A percentile compares a stretch with the other conserved stretches of the same genome.
These are phyloP conservation scores for Podila epigama DNA, from an alignment of 192 early-diverging fungal genomes.

Conservation along the genomic window DNA sequence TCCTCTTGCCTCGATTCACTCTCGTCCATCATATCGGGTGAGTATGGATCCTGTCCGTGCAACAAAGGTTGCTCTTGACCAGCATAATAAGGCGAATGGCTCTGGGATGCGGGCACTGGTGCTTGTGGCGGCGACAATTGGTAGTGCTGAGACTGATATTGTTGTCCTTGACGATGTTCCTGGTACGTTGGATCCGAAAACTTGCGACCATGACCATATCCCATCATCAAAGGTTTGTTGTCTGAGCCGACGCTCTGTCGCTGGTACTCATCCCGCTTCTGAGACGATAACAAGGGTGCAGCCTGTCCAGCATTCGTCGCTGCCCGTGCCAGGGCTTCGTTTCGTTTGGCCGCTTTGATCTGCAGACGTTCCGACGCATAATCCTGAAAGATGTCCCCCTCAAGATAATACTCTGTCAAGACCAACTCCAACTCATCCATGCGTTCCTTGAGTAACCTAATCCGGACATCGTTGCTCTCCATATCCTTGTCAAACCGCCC, in stretches of 20 bases:
- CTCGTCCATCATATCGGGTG: no score
- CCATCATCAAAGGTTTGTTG: neutral
- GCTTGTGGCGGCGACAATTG: no score
- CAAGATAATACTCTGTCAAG: constrained; percentile 28
- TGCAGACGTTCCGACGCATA: constrained; percentile 10
- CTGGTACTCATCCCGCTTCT: neutral
- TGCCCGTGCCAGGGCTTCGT: neutral
- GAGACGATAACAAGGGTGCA: neutral
- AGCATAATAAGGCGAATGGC: no score
- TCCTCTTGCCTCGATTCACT: no score
- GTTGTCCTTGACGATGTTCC: no score
- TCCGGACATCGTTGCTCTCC: neutral
- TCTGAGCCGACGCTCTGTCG: neutral
- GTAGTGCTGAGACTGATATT: no score
- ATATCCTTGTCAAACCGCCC: constrained; percentile 15
- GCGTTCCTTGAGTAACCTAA: constrained; percentile 23
- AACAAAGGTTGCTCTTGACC: no score
- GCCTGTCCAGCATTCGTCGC: neutral
- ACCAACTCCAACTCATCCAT: constrained; percentile 40
- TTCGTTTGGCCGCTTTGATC: neutral
- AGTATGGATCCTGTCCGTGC: no score
- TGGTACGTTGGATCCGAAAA: neutral
- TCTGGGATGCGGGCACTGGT: no score
- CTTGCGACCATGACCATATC: neutral
- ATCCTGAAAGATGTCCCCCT: constrained; percentile 15